Base-by-base conservation (phyloP, 331 rosid genomes). In the Stylosanthes scabra region DNA sequence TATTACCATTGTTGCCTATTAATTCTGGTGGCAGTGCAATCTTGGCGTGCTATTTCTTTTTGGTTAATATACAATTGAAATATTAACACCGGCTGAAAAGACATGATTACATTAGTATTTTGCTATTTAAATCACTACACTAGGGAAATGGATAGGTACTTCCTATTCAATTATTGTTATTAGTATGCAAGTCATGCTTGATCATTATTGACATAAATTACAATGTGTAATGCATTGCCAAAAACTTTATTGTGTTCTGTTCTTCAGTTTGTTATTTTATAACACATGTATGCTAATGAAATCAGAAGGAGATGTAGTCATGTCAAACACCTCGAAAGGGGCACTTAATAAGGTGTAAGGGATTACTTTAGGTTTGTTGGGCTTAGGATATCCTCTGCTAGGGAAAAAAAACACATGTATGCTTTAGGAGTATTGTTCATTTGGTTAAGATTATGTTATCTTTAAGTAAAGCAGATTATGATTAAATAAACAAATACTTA, bases 1-100 rank as follows among this genome's bases (percentile, higher is more conserved):
- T 56, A 45, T 13, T 12, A 12, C 28, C 72, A 51, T 16, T 6
- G 40, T 9, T 11, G 16, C 10, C 47, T 7, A 11, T 9, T 47
- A 50, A 54, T 63, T 64, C 13, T 11, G 40, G 29, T 28, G 71
- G 9, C 14, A 27, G 16, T 28, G 76, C 82, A 76, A 58, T 66
- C 25, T 29, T 51, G 65, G 25, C 52, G 5, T 10, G 49, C 65
- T 27, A 7, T 52, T 62, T 42, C 63, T 69, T 51, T 44, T 15
- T n/a, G 5, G 41, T 28, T 66, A 14, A 63, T 47, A 71, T 56
- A 44, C 7, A 46, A 13, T 20, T n/a, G 56, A 57, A 70, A 27
- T 42, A 8, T 29, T 31, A 59, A 42, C 57, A 52, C 52, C 34
- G 29, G 41, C 59, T 9, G 39, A n/a, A 74, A 45, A 34, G 60